Conservation (phyloP, 441 rosid species). For the Syzygium syzygioides region DNA sequence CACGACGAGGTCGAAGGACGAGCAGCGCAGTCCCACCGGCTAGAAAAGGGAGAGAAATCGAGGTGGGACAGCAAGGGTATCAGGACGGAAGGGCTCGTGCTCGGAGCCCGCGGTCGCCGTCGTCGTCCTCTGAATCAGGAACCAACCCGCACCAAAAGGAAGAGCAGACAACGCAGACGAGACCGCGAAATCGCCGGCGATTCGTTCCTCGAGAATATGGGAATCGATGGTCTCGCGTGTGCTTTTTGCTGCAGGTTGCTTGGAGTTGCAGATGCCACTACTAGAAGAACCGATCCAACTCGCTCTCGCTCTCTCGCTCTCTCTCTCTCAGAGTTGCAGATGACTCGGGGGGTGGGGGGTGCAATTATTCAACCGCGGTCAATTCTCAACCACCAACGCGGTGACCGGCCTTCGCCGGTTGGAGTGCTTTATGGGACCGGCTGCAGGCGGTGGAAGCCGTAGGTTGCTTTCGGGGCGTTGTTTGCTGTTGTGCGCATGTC, state of each 20-base stretch:
- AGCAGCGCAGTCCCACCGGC: not conserved
- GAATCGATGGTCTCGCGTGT: not conserved
- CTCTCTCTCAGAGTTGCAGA: conserved; percentile 13
- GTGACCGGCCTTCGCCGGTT: conserved; percentile 43
- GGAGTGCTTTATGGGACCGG: conserved; percentile 19
- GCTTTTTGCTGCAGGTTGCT: conserved; percentile 16
- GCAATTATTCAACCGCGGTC: conserved; percentile 80
- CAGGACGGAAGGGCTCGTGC: not conserved
- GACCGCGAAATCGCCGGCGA: not conserved
- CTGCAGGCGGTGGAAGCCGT: conserved; percentile 32
- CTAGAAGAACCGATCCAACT: not conserved
- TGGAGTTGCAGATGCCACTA: not conserved
- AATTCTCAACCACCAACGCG: conserved; percentile 45
- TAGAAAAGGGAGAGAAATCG: not conserved
- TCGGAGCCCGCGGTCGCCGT: not conserved
- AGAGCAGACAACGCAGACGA: not conserved
- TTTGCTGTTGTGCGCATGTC: not conserved
- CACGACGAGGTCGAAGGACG: not conserved
- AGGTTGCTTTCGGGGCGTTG: not conserved
- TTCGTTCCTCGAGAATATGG: not conserved
- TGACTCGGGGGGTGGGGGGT: not conserved
- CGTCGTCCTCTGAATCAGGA: not conserved
- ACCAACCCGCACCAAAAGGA: not conserved
- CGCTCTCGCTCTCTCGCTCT: not conserved
- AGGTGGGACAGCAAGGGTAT: not conserved